Evolutionary conservation across 495 filamentous ascomycete genomes (phyloP).

Genomic region (Letharia lupina): DNA sequence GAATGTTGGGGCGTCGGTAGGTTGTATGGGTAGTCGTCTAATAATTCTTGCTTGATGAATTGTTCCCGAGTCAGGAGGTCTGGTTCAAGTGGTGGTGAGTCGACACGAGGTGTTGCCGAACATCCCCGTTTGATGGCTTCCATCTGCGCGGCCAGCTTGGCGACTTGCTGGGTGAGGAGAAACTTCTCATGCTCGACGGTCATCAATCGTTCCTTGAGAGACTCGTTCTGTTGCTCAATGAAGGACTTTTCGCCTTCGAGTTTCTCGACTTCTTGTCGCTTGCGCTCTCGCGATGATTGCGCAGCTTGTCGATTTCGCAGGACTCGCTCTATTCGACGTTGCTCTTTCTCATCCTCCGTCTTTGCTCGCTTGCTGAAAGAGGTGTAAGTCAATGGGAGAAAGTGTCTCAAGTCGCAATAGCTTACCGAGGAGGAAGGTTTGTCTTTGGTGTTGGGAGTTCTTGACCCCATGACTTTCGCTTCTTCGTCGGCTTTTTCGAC

Average conservation of each 20-base stretch:
- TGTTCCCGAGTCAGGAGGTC: conserved; percentile 19
- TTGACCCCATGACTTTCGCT: conserved; percentile 98
- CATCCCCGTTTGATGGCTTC: conserved; percentile 29
- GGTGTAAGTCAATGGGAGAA: conserved; percentile 20
- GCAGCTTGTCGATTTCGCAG: conserved; percentile 92
- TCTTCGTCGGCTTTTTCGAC: conserved; percentile 81
- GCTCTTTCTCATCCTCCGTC: conserved; percentile 98
- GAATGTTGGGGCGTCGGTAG: conserved; percentile 28
- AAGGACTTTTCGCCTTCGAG: conserved; percentile 66
- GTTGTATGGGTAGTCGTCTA: conserved; percentile 42
- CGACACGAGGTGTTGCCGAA: conserved; percentile 38
- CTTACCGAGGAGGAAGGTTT: conserved; percentile 87
- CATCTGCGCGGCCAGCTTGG: conserved; percentile 53
- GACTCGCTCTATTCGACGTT: conserved; percentile 93
- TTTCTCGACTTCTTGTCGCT: conserved; percentile 86
- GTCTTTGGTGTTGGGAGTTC: conserved; percentile 95
- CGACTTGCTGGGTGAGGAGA: conserved; percentile 55
- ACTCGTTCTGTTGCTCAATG: conserved; percentile 60
- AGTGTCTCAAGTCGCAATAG: conserved; percentile 8
- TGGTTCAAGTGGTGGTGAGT: conserved; percentile 30
- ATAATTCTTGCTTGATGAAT: conserved; percentile 45
- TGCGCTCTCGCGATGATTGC: conserved; percentile 91
- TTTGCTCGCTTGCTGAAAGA: conserved; percentile 80
- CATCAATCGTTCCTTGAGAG: conserved; percentile 56
- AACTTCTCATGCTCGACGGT: conserved; percentile 59